Evolutionary conservation across 345 rosid genomes (phyloP).

Genomic region (Cardiospermum halicacabum): DNA sequence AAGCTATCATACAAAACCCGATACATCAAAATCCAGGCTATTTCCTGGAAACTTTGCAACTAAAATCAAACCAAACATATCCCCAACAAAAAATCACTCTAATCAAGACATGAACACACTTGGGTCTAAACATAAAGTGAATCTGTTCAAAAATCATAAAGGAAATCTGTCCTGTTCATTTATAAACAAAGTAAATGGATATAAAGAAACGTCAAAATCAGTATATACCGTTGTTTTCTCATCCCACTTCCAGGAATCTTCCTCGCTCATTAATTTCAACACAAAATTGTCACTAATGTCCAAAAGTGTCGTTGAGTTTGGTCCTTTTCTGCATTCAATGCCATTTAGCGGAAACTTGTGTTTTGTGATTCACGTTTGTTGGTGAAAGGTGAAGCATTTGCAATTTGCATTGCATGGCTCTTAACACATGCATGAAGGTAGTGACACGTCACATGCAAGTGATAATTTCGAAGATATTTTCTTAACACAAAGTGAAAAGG

Average conservation of each 20-base stretch:
- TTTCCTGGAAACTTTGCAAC: background rate
- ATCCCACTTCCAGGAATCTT: constrained; percentile 13
- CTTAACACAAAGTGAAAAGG: background rate
- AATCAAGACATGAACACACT: background rate
- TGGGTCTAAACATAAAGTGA: background rate
- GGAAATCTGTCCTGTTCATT: background rate
- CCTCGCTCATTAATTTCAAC: background rate
- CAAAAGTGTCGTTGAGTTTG: background rate
- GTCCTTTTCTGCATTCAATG: background rate
- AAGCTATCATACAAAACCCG: background rate
- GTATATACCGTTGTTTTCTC: background rate
- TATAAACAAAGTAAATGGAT: no score
- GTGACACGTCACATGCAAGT: no score
- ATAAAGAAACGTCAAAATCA: background rate
- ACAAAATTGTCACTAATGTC: background rate
- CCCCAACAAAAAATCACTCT: background rate
- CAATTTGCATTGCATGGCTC: background rate
- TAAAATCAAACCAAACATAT: background rate
- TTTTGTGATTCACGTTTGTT: background rate
- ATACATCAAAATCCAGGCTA: background rate
- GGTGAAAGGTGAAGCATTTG: background rate
- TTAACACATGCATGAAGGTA: no score
- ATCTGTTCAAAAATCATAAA: background rate
- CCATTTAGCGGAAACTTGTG: background rate
- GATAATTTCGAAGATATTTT: no score